These are phyloP conservation scores for Penicillium sp. DNA, from an alignment of 2,329 filamentous ascomycete species.

Conservation along the genomic window DNA sequence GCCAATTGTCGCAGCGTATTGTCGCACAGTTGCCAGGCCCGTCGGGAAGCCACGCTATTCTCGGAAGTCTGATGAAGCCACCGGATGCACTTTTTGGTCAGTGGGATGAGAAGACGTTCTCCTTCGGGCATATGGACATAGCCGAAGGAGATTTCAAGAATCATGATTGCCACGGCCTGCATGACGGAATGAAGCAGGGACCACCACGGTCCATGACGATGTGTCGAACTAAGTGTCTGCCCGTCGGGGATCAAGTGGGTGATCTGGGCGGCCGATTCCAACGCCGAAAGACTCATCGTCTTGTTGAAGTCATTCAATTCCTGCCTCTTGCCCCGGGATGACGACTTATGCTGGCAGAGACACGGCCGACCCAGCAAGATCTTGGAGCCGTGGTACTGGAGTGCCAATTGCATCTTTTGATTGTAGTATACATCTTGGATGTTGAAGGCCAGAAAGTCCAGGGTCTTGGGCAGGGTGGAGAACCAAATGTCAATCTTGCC, in stretches of 20 bases:
- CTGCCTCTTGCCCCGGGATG: conserved; percentile 1
- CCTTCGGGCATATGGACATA: conserved; percentile 31
- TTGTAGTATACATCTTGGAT: background rate
- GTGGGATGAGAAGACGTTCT: conserved; percentile 22
- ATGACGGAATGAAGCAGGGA: conserved; percentile 38
- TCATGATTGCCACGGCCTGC: conserved; percentile 33
- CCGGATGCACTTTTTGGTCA: conserved; percentile 31
- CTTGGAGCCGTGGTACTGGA: conserved; percentile 32
- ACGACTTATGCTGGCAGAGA: conserved; percentile 29
- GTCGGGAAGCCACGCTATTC: conserved; percentile 23
- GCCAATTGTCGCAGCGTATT: conserved; percentile 17
- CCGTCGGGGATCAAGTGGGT: conserved; percentile 33
- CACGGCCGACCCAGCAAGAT: conserved; percentile 35
- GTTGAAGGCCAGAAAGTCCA: conserved; percentile 4
- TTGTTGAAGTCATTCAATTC: conserved; percentile 30
- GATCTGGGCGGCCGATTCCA: conserved; percentile 32
- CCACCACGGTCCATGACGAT: conserved; percentile 36
- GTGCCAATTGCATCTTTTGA: conserved; percentile 27
- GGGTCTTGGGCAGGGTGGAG: background rate
- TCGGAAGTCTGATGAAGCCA: conserved; percentile 32
- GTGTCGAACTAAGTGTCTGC: conserved; percentile 27
- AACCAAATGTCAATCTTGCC: conserved; percentile 6
- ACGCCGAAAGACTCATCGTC: conserved; percentile 7
- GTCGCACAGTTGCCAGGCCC: conserved; percentile 30
- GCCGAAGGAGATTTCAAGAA: conserved; percentile 34